Evolutionary conservation across 176 grass and related monocot genomes (phyloP).

Genomic region (Hordeum marinum): DNA sequence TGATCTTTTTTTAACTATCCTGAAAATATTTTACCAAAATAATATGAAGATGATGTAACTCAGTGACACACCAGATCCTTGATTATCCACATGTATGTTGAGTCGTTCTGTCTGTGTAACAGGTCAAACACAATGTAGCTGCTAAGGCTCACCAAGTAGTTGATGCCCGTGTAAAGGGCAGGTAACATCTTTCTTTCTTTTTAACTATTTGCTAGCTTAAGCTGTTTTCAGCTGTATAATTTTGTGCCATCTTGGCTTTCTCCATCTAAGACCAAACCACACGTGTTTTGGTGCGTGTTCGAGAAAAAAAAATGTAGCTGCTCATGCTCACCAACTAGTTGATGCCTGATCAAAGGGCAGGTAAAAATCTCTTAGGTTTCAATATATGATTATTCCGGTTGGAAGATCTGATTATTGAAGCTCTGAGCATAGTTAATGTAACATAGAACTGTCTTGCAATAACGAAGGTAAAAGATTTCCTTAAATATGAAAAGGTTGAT

Average conservation of each 20-base stretch:
- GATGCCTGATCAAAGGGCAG: conserved; percentile 67
- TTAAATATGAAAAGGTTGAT: not conserved
- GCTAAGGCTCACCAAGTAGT: conserved; percentile 60
- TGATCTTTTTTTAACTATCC: not conserved
- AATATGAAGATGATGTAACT: not conserved
- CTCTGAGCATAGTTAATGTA: not conserved
- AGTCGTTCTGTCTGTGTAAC: conserved; percentile 22
- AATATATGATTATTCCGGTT: not conserved
- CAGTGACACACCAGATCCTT: not conserved
- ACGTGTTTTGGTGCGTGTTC: not conserved
- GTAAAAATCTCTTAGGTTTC: conserved; percentile 19
- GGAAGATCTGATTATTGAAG: not conserved
- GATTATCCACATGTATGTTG: not conserved
- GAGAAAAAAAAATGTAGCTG: conserved; percentile 42
- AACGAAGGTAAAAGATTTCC: not conserved
- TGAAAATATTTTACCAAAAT: not conserved
- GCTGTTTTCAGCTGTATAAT: not conserved
- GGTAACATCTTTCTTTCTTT: conserved; percentile 35
- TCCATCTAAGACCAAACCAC: not conserved
- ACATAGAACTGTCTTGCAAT: not conserved
- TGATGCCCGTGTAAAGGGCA: conserved; percentile 68
- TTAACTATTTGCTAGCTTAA: not conserved
- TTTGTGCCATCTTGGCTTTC: not conserved
- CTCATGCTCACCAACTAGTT: conserved; percentile 54
- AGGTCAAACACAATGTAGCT: conserved; percentile 66